Percentiles rank a stretch among this genome's conserved stretches.
phyloP scores from a whole-genome alignment of 1,284 basidiomycete genomes.

The Sanghuangporus baumii region DNA sequence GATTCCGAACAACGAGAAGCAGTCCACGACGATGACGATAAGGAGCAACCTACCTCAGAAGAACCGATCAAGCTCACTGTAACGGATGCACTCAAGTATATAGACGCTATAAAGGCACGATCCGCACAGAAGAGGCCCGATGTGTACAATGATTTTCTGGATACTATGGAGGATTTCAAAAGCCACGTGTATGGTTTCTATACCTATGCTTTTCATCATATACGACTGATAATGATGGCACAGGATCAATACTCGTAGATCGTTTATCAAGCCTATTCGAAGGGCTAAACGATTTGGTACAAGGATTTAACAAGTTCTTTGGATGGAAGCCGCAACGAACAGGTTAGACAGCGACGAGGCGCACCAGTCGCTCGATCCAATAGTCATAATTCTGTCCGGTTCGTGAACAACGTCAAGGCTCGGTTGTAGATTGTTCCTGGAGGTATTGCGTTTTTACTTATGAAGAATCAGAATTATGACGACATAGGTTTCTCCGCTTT shows the following conservation, averaged over 20 bases:
- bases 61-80: too few species aligned
- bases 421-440: conserved; percentile 98
- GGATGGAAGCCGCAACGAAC: background rate
- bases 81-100: too few species aligned
- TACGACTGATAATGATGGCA: too few species aligned
- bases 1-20: too few species aligned
- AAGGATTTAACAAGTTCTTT: too few species aligned
- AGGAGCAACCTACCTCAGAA: too few species aligned
- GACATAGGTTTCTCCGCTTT: conserved; percentile 55
- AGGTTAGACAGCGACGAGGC: background rate
- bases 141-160: too few species aligned
- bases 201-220: background rate
- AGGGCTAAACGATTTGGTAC: too few species aligned
- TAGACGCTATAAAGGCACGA: too few species aligned
- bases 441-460: conserved; percentile 93
- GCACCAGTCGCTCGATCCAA: conserved; percentile 37
- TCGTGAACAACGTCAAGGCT: conserved; percentile 98
- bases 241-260: too few species aligned
- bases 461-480: conserved; percentile 87
- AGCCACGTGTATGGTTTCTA: conserved; percentile 18
- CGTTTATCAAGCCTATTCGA: too few species aligned
- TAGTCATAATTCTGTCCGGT: conserved; percentile 97
- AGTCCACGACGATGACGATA: background rate
- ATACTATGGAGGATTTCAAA: too few species aligned
- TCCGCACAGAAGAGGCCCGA: conserved; percentile 28